Base-by-base conservation (phyloP, 2,329 filamentous ascomycete genomes). In the Ophiostoma himal-ulmi region DNA sequence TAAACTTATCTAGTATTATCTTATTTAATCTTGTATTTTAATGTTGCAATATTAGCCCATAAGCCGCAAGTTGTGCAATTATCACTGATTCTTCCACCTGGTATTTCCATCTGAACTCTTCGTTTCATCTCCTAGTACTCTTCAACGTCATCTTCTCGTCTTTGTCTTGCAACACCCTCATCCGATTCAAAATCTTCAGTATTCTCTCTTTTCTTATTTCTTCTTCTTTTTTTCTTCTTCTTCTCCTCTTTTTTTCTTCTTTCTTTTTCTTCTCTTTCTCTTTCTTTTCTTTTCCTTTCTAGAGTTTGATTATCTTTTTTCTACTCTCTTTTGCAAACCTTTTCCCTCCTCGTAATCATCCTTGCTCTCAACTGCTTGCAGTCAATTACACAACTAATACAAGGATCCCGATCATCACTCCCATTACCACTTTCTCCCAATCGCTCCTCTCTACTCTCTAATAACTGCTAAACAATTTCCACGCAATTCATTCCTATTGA, bases 31-130 rank as follows among this genome's bases (percentile, higher is more conserved):
- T 54, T 54, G 14, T 11, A 22, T 57, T 10, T 26, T 13, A 54
- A 30, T 30, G 30, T 54, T 54, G 20, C 52, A 22, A 57, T 57
- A 54, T 54, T 57, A 57, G 52, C 22, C 52, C 22, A 22, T 22
- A 57, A 57, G 52, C 52, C 52, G 52, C 52, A 57, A 30, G 30
- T 30, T 57, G 7, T 54, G 52, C 52, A 57, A 57, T 57, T 57
- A 17, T 17, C 52, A 8, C 30, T 30, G 30, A 30, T 30, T 17
- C 22, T 17, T 48, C 17, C n/a, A 48, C 44, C 44, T 48, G 44
- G 14, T 44, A 44, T 44, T 20, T 48, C 17, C 44, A 48, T 7
- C 5, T 17, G 41, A 60, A 60, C 26, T 52, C 17, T 4, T 60
- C 13, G n/a, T 22, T 60, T 60, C 26, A 26, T 60, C n/a, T 60